A percentile compares a stretch with the other conserved stretches of the same genome.
These are phyloP conservation scores for Colletotrichum musicola DNA, from an alignment of 2,329 filamentous ascomycete genomes.

Conservation along the genomic window DNA sequence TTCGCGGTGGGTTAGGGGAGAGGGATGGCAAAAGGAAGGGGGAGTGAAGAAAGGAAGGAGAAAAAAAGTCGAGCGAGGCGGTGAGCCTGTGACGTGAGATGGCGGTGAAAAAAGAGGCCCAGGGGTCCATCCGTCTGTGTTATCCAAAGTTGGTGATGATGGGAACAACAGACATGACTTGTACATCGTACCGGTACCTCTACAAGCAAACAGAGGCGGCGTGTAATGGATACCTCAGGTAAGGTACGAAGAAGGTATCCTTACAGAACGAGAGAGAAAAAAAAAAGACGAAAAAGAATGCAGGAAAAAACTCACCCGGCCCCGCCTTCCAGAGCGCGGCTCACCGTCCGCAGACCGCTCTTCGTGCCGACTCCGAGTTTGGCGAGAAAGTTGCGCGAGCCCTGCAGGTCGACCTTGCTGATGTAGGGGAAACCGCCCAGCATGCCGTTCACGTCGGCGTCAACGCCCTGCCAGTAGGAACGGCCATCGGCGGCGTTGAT, in stretches of 20 bases:
- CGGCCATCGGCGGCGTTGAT: constrained; percentile 52
- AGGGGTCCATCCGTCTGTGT: not conserved
- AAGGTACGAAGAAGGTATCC: not conserved
- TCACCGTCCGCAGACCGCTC: constrained; percentile 47
- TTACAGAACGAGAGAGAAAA: constrained; percentile 1
- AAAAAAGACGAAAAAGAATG: not conserved
- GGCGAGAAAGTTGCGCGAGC: constrained; percentile 76
- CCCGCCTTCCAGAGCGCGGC: constrained; percentile 52
- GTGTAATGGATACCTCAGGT: constrained; percentile 20
- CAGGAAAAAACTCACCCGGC: constrained; percentile 50
- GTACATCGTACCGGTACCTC: too few relatives aligned
- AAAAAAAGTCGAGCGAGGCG: constrained; percentile 20
- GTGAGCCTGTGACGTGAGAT: constrained; percentile 19
- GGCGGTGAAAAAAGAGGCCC: constrained; percentile 24
- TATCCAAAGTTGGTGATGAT: constrained; percentile 4
- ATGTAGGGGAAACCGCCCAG: constrained; percentile 78
- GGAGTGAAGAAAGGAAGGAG: constrained; percentile 2
- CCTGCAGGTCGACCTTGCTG: constrained; percentile 76
- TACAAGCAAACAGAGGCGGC: constrained; percentile 3
- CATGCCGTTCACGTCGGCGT: constrained; percentile 75
- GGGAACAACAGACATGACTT: not conserved
- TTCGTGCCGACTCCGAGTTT: constrained; percentile 67
- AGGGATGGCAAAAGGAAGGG: constrained; percentile 15
- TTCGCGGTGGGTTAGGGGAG: constrained; percentile 26
- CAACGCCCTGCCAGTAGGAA: constrained; percentile 61